Percentiles rank a stretch among this genome's conserved stretches.
Conservation (phyloP, 1,284 basidiomycete species). For the Ustilago sp. region DNA sequence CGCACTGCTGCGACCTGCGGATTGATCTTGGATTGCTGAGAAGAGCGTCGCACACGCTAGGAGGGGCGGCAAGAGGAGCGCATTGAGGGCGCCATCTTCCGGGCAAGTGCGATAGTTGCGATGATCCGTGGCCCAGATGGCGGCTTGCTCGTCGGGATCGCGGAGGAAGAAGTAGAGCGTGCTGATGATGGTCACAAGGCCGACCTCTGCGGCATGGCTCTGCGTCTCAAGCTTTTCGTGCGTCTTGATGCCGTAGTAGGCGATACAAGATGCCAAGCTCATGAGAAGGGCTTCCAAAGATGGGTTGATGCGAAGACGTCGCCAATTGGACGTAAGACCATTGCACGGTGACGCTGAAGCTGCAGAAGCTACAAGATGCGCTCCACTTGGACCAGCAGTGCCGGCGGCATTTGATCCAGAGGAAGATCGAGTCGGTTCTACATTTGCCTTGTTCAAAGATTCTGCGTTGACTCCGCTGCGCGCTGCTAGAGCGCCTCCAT, state of each 20-base stretch:
- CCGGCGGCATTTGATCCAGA: slow-evolving; percentile 23
- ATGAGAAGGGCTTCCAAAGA: slow-evolving; percentile 45
- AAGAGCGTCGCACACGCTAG: slow-evolving; percentile 54
- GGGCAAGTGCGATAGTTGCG: slow-evolving; percentile 57
- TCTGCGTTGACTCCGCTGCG: slow-evolving; percentile 10
- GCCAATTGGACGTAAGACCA: slow-evolving; percentile 15
- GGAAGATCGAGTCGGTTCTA: slow-evolving; percentile 26
- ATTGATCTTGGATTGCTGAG: slow-evolving; percentile 49
- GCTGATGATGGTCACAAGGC: slow-evolving; percentile 42
- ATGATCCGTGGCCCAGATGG: slow-evolving; percentile 62
- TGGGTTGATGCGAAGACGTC: slow-evolving; percentile 35
- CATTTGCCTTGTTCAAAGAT: slow-evolving; percentile 8
- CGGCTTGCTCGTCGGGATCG: slow-evolving; percentile 40
- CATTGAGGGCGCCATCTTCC: slow-evolving; percentile 60
- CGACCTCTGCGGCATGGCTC: slow-evolving; percentile 49
- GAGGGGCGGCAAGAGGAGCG: slow-evolving; percentile 55
- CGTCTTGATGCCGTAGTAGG: slow-evolving; percentile 41
- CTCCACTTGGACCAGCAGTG: not conserved
- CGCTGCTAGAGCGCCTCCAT: not conserved
- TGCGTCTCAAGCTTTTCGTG: slow-evolving; percentile 37
- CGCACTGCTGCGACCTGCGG: slow-evolving; percentile 44
- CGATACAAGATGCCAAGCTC: slow-evolving; percentile 33
- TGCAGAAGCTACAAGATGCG: slow-evolving; percentile 5
- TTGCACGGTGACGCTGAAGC: not conserved
- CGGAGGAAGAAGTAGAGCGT: slow-evolving; percentile 53